phyloP scores from a whole-genome alignment of 2,329 filamentous ascomycete genomes.

The Sporothrix inflata region DNA sequence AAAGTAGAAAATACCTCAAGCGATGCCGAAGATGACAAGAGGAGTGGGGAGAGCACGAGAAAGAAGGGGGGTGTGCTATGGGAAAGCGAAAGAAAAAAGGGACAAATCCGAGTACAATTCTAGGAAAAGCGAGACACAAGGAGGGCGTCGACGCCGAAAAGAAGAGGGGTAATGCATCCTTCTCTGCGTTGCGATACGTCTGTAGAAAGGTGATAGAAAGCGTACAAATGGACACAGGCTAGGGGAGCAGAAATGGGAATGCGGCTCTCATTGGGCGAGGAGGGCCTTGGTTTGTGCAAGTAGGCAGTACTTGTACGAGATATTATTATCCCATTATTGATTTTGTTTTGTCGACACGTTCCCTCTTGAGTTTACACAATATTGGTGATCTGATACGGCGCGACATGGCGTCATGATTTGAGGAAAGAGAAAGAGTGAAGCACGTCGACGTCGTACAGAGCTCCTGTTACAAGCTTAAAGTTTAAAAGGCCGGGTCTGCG shows the following conservation, averaged over 20 bases:
- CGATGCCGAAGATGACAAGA: background rate
- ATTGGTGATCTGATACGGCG: too few species aligned
- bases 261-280: background rate
- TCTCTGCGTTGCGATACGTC: background rate
- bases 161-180: constrained; percentile 21
- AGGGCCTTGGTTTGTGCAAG: too few species aligned
- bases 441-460: background rate
- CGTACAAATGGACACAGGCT: background rate
- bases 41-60: background rate
- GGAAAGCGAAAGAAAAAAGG: background rate
- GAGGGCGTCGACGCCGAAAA: constrained; percentile 20
- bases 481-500: background rate
- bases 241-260: background rate
- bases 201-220: too few species aligned
- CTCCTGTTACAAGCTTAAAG: constrained; percentile 11
- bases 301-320: background rate
- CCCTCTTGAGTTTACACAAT: too few species aligned
- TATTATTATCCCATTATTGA: too few species aligned
- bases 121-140: background rate
- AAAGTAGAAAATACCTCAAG: constrained; percentile 26
- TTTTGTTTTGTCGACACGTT: too few species aligned
- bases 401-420: background rate
- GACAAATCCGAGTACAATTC: too few species aligned
- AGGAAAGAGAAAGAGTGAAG: background rate
- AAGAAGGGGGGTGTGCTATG: constrained; percentile 11